Evolutionary conservation across 2,329 filamentous ascomycete species (phyloP).

Genomic region (Fusarium acutatum): DNA sequence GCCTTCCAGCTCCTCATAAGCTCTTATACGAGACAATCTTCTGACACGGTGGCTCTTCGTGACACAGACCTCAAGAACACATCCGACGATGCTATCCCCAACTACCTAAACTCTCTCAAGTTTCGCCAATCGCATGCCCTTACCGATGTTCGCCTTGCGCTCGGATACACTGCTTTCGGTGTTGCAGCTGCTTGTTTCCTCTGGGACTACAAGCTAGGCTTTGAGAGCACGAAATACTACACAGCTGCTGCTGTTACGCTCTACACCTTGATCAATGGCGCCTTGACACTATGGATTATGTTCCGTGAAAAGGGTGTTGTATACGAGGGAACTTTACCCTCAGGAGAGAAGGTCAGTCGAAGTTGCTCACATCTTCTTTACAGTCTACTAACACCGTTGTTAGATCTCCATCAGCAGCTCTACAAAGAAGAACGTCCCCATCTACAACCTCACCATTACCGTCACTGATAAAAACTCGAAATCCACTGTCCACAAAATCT

Average conservation of each 20-base stretch:
- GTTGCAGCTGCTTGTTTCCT: slow-evolving; percentile 86
- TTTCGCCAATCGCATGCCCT: slow-evolving; percentile 85
- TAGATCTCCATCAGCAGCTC: slow-evolving; percentile 78
- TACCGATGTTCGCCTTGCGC: slow-evolving; percentile 80
- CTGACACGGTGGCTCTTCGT: slow-evolving; percentile 42
- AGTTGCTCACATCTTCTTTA: slow-evolving; percentile 8
- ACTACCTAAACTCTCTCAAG: slow-evolving; percentile 88
- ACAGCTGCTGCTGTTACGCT: slow-evolving; percentile 80
- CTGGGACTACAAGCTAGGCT: slow-evolving; percentile 91
- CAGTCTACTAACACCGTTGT: slow-evolving; percentile 17
- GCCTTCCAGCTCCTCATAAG: not conserved
- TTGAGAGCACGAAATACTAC: slow-evolving; percentile 84
- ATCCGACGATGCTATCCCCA: slow-evolving; percentile 90
- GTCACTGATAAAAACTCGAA: slow-evolving; percentile 53
- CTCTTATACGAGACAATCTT: slow-evolving; percentile 7
- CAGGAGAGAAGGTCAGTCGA: slow-evolving; percentile 72
- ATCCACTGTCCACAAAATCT: slow-evolving; percentile 60
- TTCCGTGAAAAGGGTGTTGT: slow-evolving; percentile 82
- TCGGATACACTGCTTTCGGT: slow-evolving; percentile 84
- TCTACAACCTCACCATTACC: slow-evolving; percentile 78
- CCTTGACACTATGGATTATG: slow-evolving; percentile 86
- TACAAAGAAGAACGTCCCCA: slow-evolving; percentile 80
- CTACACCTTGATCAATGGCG: slow-evolving; percentile 82
- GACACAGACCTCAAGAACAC: slow-evolving; percentile 90
- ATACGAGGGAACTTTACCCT: slow-evolving; percentile 75